Evolutionary conservation across 2,329 filamentous ascomycete species (phyloP), one percentile per base, ranked within the genome.

Genomic region (Arthrocladium fulminans): DNA sequence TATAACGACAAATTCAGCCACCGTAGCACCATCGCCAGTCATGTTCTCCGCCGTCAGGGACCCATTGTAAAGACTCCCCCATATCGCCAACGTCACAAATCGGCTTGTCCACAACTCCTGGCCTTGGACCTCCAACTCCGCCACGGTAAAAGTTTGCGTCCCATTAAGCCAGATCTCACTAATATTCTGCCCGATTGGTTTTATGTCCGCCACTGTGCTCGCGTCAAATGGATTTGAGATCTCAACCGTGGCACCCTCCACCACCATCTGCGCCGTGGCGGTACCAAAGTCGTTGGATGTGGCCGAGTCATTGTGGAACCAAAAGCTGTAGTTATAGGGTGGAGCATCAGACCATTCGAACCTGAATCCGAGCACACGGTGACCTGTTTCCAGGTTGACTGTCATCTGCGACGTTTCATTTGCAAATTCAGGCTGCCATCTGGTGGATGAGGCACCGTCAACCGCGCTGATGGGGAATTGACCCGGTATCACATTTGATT

Each of bases 391-490:
- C 2, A 80, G 67, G 20, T 76, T 69, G 37, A 86, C 72, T 1
- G 76, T 79, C 12, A 86, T 59, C 3, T 74, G 74, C 23, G 75
- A 70, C 3, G 73, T 68, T 0, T 63, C 65, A 43, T 77, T 75
- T 1, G 73, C 68, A 7, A 59, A 60, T 1, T 65, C 59, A 0
- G 82, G 81, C 58, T 84, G 80, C 82, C 82, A 86, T 54, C 76
- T 77, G 0, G 82, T 86, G 15, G 75, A 76, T 3, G 76, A 69
- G 2, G 80, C 79, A 45, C 83, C 83, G 57, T 86, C 83, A 44
- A 83, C 74, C 2, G 80, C 81, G 0, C 75, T 72, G 45, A 83
- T 69, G 1, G 83, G 81, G 65, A 86, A 84, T 62, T 87, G 84
- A 12, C 83, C 84, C 0, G 80, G 75, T 22, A 73, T 66, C 58